Percentiles rank a stretch among this genome's conserved stretches.
These are phyloP conservation scores for Candida pseudoglaebosa DNA, from an alignment of 805 yeast species.

Conservation along the genomic window DNA sequence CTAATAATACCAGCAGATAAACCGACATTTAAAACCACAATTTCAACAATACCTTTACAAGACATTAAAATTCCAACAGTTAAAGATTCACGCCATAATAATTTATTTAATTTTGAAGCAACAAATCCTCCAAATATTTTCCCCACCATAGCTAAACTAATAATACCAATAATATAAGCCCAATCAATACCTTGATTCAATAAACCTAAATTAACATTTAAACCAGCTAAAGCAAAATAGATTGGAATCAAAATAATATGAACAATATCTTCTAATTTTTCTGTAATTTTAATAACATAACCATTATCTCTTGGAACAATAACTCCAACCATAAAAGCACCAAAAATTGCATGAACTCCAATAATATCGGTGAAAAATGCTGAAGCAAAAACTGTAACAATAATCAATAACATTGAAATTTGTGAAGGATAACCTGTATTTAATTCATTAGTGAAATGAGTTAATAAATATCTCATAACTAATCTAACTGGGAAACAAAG, in stretches of 20 bases:
- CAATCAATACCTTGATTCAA: slow-evolving; percentile 66
- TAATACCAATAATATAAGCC: slow-evolving; percentile 71
- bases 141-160: slow-evolving; percentile 62
- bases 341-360: slow-evolving; percentile 84
- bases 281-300: slow-evolving; percentile 64
- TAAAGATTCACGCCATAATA: slow-evolving; percentile 68
- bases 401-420: slow-evolving; percentile 50
- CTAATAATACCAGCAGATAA: slow-evolving; percentile 65
- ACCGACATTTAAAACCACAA: slow-evolving; percentile 74
- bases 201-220: slow-evolving; percentile 62
- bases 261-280: slow-evolving; percentile 74
- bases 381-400: slow-evolving; percentile 56
- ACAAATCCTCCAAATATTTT: slow-evolving; percentile 65
- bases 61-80: slow-evolving; percentile 82
- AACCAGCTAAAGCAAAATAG: slow-evolving; percentile 77
- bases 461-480: slow-evolving; percentile 42
- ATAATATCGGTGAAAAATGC: slow-evolving; percentile 79
- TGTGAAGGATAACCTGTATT: slow-evolving; percentile 61
- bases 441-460: slow-evolving; percentile 49
- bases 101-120: slow-evolving; percentile 58
- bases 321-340: slow-evolving; percentile 75
- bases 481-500: slow-evolving; percentile 55
- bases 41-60: slow-evolving; percentile 84
- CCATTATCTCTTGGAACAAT: slow-evolving; percentile 75
- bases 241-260: slow-evolving; percentile 69